Percentiles rank a stretch among this genome's conserved stretches.
Evolutionary conservation across 2,329 filamentous ascomycete species (phyloP).

Genomic region (Fusarium drepaniforme): DNA sequence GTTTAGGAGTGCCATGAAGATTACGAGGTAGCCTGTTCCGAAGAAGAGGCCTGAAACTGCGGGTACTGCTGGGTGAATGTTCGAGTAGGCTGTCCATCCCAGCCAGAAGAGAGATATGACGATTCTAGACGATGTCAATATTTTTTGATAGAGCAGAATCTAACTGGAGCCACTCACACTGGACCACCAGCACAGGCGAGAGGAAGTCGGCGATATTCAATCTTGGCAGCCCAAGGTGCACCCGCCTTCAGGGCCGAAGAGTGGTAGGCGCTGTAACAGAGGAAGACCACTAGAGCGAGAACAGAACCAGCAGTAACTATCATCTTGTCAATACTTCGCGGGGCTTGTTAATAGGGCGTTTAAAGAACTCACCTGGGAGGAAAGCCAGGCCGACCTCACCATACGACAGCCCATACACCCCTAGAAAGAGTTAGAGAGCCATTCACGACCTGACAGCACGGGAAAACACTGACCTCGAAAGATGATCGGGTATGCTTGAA

Average conservation of each 20-base stretch:
- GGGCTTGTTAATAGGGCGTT: fast-evolving
- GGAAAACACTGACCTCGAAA: constrained; percentile 19
- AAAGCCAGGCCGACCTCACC: not conserved
- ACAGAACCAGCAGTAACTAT: not conserved
- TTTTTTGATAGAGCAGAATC: fast-evolving
- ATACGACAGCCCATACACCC: not conserved
- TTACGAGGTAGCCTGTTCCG: not conserved
- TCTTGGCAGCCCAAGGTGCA: constrained; percentile 16
- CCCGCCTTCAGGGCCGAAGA: constrained; percentile 6
- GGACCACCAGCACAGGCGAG: constrained; percentile 28
- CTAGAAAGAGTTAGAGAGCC: not conserved
- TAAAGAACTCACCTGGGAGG: not conserved
- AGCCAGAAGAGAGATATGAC: constrained; percentile 35
- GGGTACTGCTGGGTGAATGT: not conserved
- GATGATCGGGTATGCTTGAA: constrained; percentile 35
- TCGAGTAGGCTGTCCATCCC: constrained; percentile 23
- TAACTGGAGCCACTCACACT: not conserved
- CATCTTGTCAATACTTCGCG: not conserved
- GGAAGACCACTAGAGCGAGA: constrained; percentile 14
- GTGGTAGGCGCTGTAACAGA: constrained; percentile 31
- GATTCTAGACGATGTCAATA: not conserved
- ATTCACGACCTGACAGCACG: not conserved
- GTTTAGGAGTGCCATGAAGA: constrained; percentile 8
- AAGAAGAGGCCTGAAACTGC: not conserved
- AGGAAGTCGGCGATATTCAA: constrained; percentile 33